Conservation (phyloP, 164 flowering plant genomes). For the Kalanchoe fedtschenkoi region DNA sequence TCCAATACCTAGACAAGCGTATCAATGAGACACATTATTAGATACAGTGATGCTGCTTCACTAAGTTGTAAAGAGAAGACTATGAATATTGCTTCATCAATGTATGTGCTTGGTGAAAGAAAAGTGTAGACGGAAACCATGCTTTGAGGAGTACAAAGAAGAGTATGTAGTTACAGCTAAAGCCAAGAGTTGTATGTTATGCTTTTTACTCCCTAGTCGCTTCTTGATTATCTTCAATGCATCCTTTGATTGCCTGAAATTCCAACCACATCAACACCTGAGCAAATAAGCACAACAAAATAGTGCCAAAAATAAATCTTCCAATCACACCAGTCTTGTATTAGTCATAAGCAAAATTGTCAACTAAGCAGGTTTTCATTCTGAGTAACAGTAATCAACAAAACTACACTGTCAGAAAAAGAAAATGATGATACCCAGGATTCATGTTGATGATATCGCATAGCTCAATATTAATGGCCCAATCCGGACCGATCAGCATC, state of each 20-base stretch:
- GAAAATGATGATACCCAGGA: slow-evolving; percentile 40
- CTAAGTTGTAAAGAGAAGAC: background rate
- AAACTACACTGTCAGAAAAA: too few relatives aligned
- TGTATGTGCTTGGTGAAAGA: background rate
- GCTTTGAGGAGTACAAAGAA: background rate
- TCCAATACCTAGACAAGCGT: slow-evolving; percentile 54
- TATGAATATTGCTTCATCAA: background rate
- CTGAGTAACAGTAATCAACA: too few relatives aligned
- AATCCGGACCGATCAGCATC: slow-evolving; percentile 71
- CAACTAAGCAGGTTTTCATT: too few relatives aligned
- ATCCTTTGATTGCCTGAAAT: slow-evolving; percentile 86
- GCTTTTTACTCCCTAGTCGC: slow-evolving; percentile 73
- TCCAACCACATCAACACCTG: slow-evolving; percentile 11
- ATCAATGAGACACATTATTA: too few relatives aligned
- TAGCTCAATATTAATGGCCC: slow-evolving; percentile 68
- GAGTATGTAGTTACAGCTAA: slow-evolving; percentile 61
- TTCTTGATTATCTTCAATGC: slow-evolving; percentile 88
- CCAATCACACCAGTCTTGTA: too few relatives aligned
- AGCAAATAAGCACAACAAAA: too few relatives aligned
- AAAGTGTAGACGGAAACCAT: background rate
- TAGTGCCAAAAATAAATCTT: too few relatives aligned
- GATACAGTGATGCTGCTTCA: too few relatives aligned
- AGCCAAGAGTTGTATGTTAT: slow-evolving; percentile 81
- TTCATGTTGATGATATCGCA: slow-evolving; percentile 75
- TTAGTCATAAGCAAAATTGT: too few relatives aligned